phyloP scores from a whole-genome alignment of 2,329 filamentous ascomycete species.

The Diaporthe citriasiana region DNA sequence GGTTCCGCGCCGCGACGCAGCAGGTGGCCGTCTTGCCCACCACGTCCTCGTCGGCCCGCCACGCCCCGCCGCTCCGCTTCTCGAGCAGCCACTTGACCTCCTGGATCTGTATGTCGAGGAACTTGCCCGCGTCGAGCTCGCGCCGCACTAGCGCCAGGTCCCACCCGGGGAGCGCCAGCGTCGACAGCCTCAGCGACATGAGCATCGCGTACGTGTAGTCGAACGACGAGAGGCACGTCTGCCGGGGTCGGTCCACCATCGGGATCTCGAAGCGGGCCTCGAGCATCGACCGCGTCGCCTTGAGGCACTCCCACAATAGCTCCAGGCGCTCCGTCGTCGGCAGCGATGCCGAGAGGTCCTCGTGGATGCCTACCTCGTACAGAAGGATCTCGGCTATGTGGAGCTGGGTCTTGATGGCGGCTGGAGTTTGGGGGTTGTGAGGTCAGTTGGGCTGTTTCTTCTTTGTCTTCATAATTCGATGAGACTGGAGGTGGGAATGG shows the following conservation, averaged over 20 bases:
- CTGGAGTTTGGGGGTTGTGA: conserved; percentile 46
- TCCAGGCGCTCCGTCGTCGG: conserved; percentile 57
- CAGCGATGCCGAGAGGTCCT: conserved; percentile 52
- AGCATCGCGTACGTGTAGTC: conserved; percentile 64
- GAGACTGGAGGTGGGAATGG: too few relatives aligned
- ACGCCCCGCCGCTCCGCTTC: conserved; percentile 42
- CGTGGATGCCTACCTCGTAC: conserved; percentile 61
- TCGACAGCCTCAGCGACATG: conserved; percentile 62
- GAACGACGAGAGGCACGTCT: conserved; percentile 60
- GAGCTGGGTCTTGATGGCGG: conserved; percentile 57
- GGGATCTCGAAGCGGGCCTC: conserved; percentile 46
- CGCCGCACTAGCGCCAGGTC: conserved; percentile 54
- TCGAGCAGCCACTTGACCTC: conserved; percentile 50
- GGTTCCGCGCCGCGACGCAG: not conserved
- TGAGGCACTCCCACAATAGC: conserved; percentile 61
- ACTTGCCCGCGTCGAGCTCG: conserved; percentile 53
- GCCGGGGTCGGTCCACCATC: conserved; percentile 53
- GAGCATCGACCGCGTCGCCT: conserved; percentile 58
- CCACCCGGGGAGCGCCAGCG: conserved; percentile 62
- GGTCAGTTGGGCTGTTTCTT: not conserved
- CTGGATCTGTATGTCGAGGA: conserved; percentile 50
- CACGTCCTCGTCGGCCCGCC: not conserved
- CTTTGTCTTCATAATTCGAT: too few relatives aligned
- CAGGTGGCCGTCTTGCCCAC: not conserved
- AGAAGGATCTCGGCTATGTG: conserved; percentile 62